phyloP scores from a whole-genome alignment of 2,329 filamentous ascomycete genomes.

The Amauroascus niger region DNA sequence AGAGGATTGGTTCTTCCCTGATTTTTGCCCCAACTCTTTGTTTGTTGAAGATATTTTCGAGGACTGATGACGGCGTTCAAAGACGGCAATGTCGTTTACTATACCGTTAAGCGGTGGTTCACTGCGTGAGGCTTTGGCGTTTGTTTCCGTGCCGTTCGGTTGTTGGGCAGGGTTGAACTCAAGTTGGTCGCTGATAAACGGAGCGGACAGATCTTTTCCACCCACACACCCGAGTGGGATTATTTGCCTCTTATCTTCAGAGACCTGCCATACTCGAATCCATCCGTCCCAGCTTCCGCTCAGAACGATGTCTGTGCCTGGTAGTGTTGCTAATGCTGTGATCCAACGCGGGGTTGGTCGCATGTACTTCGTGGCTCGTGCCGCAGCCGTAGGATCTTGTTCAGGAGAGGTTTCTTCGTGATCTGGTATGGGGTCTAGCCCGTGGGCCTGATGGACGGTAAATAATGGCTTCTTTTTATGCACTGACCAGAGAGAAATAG shows the following conservation, averaged over 20 bases:
- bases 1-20: conserved; percentile 13
- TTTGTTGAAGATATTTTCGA: conserved; percentile 18
- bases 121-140: conserved; percentile 19
- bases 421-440: conserved; percentile 61
- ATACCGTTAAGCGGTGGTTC: conserved; percentile 55
- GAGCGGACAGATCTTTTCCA: conserved; percentile 19
- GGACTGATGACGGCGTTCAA: conserved; percentile 57
- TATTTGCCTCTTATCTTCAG: conserved; percentile 69
- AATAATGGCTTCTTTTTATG: conserved; percentile 92
- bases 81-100: conserved; percentile 78
- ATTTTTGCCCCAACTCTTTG: conserved; percentile 14
- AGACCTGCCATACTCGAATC: conserved; percentile 75
- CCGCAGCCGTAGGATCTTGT: conserved; percentile 48
- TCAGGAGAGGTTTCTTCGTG: conserved; percentile 66
- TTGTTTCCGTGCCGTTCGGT: conserved; percentile 15
- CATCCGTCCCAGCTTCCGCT: conserved; percentile 92
- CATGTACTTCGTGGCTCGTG: conserved; percentile 35
- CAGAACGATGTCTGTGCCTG: conserved; percentile 81
- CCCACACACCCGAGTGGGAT: conserved; percentile 62
- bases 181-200: conserved; percentile 18
- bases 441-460: conserved; percentile 71
- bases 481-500: conserved; percentile 74
- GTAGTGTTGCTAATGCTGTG: conserved; percentile 75
- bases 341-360: conserved; percentile 71
- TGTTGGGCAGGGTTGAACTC: neutral